These are phyloP conservation scores for Nigrospora osmanthi DNA, from an alignment of 2,329 filamentous ascomycete genomes.

Conservation along the genomic window DNA sequence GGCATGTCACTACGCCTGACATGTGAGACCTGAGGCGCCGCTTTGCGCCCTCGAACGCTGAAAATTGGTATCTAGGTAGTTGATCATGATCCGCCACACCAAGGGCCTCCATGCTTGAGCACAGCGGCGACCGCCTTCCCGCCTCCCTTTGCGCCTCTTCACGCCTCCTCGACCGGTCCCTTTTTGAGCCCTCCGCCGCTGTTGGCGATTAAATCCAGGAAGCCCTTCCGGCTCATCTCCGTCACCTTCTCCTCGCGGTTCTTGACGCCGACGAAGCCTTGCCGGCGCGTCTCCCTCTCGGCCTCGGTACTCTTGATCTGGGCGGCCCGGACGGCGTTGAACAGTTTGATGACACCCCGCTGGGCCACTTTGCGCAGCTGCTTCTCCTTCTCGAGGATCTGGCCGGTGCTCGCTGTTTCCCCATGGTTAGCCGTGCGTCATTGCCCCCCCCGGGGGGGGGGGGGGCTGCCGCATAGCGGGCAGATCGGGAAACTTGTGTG, in stretches of 20 bases:
- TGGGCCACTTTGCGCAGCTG: slow-evolving; percentile 80
- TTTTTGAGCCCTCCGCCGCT: slow-evolving; percentile 54
- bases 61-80: no score
- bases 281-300: slow-evolving; percentile 58
- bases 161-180: slow-evolving; percentile 48
- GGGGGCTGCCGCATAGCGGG: slow-evolving; percentile 4
- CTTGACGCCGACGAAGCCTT: slow-evolving; percentile 70
- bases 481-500: neutral
- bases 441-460: slow-evolving; percentile 25
- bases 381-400: slow-evolving; percentile 65
- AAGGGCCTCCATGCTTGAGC: no score
- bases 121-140: no score
- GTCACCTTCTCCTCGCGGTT: slow-evolving; percentile 81
- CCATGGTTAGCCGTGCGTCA: slow-evolving; percentile 1
- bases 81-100: no score
- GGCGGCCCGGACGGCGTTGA: slow-evolving; percentile 88
- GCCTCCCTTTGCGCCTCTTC: neutral
- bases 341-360: slow-evolving; percentile 89
- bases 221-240: slow-evolving; percentile 96
- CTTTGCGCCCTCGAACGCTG: no score
- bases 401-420: slow-evolving; percentile 34
- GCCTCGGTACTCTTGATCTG: slow-evolving; percentile 83
- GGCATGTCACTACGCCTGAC: no score
- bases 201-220: slow-evolving; percentile 78
- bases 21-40: no score